Evolutionary conservation across 768 basidiomycete species (phyloP), one percentile per base, ranked within the genome.

Genomic region (Pleurotus giganteus): DNA sequence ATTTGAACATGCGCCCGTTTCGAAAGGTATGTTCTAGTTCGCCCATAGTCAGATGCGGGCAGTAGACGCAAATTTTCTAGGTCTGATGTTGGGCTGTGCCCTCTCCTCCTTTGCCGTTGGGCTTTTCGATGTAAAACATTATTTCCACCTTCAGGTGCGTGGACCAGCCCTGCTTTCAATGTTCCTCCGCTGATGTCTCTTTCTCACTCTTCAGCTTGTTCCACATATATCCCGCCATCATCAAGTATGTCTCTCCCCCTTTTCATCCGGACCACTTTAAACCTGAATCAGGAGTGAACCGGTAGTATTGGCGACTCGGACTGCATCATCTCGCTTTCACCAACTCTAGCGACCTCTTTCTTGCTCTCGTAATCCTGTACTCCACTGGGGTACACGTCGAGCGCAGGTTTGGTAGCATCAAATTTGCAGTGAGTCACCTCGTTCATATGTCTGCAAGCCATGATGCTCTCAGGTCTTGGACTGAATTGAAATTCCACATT

Each of bases 151-250:
- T 2, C 94, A 90, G 74, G 88, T 85, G 59, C 59, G 76, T 13
- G 4, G 52, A 15, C 2, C n/a, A 28, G 42, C 34, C 31, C 28
- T 9, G 26, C 13, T 1, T 9, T 1, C 45, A 56, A 57, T 46
- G 64, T 27, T 58, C 31, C 31, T 58, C 42, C 37, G 12, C 28
- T 23, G 45, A 29, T 39, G 26, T 26, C 31, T 51, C 21, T 4
- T 51, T 34, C 12, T 7, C 19, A 51, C 31, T 7, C 13, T 19
- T 19, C 58, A 94, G 86, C 80, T 95, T 36, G 81, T 90, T 17
- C 94, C 94, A 2, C 94, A 97, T 66, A 78, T 97, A 45, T 92
- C 91, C n/a, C 83, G 82, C 51, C 82, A 95, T 67, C 89, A 91
- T 63, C 94, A 96, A 78, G 94, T 91, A 73, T 47, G 69, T 59